phyloP scores from a whole-genome alignment of 2,329 filamentous ascomycete species.

The Verticillium zaregamsianum region DNA sequence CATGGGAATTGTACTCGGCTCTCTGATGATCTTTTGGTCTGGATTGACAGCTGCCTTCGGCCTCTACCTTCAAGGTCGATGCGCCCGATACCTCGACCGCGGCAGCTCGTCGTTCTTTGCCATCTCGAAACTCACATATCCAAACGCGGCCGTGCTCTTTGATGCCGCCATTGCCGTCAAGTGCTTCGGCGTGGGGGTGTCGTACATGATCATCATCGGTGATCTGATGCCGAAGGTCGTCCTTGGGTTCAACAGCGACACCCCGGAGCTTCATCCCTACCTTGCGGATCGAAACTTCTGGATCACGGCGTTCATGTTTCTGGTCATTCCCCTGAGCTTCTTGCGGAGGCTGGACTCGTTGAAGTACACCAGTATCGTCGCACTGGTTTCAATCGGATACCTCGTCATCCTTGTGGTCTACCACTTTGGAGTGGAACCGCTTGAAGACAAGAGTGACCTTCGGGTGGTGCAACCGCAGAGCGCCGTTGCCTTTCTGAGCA shows the following conservation, averaged over 20 bases:
- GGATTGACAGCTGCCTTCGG: constrained; percentile 86
- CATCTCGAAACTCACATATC: constrained; percentile 94
- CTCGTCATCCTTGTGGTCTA: constrained; percentile 90
- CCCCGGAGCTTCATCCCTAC: constrained; percentile 60
- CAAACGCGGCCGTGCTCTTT: constrained; percentile 91
- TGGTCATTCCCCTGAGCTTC: constrained; percentile 93
- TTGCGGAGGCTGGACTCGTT: constrained; percentile 87
- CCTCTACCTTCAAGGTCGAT: constrained; percentile 89
- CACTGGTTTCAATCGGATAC: constrained; percentile 89
- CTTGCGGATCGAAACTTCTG: constrained; percentile 90
- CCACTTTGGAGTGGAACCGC: constrained; percentile 79
- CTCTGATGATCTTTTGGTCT: constrained; percentile 85
- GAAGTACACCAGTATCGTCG: constrained; percentile 93
- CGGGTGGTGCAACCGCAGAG: constrained; percentile 76
- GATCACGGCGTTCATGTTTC: constrained; percentile 96
- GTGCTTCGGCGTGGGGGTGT: constrained; percentile 95
- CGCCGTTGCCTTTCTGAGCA: constrained; percentile 72
- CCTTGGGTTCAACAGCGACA: constrained; percentile 67
- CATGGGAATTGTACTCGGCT: constrained; percentile 86
- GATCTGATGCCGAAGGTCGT: constrained; percentile 97
- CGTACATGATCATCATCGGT: constrained; percentile 97
- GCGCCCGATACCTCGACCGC: constrained; percentile 86
- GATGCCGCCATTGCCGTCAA: constrained; percentile 96
- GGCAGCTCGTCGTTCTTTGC: constrained; percentile 91
- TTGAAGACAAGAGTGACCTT: constrained; percentile 69